A percentile compares a stretch with the other conserved stretches of the same genome.
Evolutionary conservation across 306 rosid genomes (phyloP).

Genomic region (Quercus engelmannii): DNA sequence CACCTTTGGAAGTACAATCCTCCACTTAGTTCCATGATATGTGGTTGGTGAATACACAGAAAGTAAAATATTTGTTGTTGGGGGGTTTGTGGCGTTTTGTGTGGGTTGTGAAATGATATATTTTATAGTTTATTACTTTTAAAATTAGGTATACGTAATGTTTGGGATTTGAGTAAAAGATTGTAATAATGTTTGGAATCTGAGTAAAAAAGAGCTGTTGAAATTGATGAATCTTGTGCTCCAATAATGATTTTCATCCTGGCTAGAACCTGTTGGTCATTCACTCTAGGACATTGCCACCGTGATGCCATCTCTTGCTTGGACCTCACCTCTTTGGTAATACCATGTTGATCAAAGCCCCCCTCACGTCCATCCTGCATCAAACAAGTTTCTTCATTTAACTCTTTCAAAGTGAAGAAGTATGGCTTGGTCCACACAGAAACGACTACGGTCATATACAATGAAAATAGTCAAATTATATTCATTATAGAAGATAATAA

Average conservation of each 20-base stretch:
- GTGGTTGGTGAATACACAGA: too few relatives aligned
- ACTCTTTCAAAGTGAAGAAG: background rate
- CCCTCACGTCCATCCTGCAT: conserved; percentile 11
- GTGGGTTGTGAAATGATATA: background rate
- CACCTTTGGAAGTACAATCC: too few relatives aligned
- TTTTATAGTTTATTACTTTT: background rate
- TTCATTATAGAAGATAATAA: background rate
- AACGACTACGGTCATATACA: background rate
- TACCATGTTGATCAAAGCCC: background rate
- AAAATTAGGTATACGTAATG: conserved; percentile 3
- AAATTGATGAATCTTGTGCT: conserved; percentile 2
- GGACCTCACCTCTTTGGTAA: background rate
- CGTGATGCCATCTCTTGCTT: conserved; percentile 11
- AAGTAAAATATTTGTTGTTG: background rate
- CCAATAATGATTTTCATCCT: background rate
- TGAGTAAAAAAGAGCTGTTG: conserved; percentile 10
- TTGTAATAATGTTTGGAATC: conserved; percentile 16
- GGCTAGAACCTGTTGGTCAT: background rate
- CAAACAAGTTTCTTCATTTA: background rate
- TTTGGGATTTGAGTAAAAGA: conserved; percentile 32
- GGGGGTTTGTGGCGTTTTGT: background rate
- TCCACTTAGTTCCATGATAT: too few relatives aligned
- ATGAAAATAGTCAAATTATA: background rate
- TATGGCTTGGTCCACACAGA: background rate
- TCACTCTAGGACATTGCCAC: background rate